Evolutionary conservation across 495 filamentous ascomycete genomes (phyloP), one percentile per base, ranked within the genome.

Genomic region (Trichodelitschia bisporula): DNA sequence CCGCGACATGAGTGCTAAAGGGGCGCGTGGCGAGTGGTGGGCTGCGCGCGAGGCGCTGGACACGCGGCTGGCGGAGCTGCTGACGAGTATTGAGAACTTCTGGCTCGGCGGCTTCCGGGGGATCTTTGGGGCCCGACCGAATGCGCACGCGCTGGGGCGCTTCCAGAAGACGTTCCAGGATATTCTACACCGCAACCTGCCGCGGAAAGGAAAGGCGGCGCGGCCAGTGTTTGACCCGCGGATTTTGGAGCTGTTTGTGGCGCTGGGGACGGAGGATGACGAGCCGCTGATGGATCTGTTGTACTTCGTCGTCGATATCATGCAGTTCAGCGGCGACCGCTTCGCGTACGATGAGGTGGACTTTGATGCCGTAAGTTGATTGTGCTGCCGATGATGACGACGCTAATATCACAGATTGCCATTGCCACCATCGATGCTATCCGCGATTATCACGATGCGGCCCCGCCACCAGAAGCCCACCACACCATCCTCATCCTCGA

Each of bases 301-400:
- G 0, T 92, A 92, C 48, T 95, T 93, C 42, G 77, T 95, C 5
- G 70, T 95, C 3, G 86, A 97, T 45, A 83, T 95, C 29, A 55
- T 95, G 17, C 89, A 95, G 50, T 97, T 95, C 50, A 77, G 89
- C 38, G 86, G 86, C 1, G 86, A 97, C 50, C 64, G 70, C 18
- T 95, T 95, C 48, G 86, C 89, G 2, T 93, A 92, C 53, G 89
- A 95, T 44, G 86, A 97, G 53, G 74, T 97, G 41, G 83, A 97
- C 46, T 84, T 92, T 39, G 86, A 97, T 15, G 16, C 31, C 4
- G 4, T 33, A n/a, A n/a, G n/a, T n/a, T n/a, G n/a, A 8, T 25
- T 8, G 21, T 25, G n/a, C 21, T 25, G 9, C n/a, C 8, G 21
- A 8, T 8, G n/a, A 25, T 25, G 8, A 25, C 21, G 8, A 25